These are phyloP conservation scores for Teratosphaeriaceae sp. DNA, from an alignment of 2,329 filamentous ascomycete genomes.

Conservation along the genomic window DNA sequence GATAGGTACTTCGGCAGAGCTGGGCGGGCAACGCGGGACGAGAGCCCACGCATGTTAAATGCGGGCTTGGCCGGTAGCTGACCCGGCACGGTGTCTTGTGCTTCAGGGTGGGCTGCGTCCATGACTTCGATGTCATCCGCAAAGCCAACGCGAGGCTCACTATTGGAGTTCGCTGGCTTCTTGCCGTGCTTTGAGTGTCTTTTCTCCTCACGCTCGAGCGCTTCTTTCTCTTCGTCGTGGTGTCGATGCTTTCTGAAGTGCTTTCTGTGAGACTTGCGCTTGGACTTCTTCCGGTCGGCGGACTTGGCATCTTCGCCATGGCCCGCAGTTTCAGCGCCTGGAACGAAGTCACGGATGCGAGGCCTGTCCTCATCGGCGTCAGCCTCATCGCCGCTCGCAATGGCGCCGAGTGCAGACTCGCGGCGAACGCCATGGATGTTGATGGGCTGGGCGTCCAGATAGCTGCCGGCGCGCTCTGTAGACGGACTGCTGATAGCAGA, in stretches of 20 bases:
- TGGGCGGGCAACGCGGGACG: constrained; percentile 40
- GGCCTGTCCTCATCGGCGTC: constrained; percentile 45
- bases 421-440: constrained; percentile 25
- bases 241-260: constrained; percentile 36
- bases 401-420: constrained; percentile 31
- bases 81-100: constrained; percentile 6
- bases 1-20: constrained; percentile 60
- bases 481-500: constrained; percentile 42
- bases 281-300: constrained; percentile 26
- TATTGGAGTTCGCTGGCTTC: constrained; percentile 7
- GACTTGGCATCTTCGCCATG: constrained; percentile 24
- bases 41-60: constrained; percentile 42
- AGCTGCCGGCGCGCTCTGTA: constrained; percentile 29
- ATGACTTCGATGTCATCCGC: constrained; percentile 29
- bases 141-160: constrained; percentile 31
- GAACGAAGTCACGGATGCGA: constrained; percentile 43
- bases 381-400: constrained; percentile 51
- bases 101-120: constrained; percentile 3
- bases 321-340: constrained; percentile 17
- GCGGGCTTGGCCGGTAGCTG: constrained; percentile 15
- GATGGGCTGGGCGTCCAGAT: constrained; percentile 30
- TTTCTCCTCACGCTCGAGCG: constrained; percentile 23
- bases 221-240: constrained; percentile 35
- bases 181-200: not conserved
- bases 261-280: constrained; percentile 29